A percentile compares a stretch with the other conserved stretches of the same genome.
Conservation (phyloP, 441 rosid genomes). For the Melastoma candidum region DNA sequence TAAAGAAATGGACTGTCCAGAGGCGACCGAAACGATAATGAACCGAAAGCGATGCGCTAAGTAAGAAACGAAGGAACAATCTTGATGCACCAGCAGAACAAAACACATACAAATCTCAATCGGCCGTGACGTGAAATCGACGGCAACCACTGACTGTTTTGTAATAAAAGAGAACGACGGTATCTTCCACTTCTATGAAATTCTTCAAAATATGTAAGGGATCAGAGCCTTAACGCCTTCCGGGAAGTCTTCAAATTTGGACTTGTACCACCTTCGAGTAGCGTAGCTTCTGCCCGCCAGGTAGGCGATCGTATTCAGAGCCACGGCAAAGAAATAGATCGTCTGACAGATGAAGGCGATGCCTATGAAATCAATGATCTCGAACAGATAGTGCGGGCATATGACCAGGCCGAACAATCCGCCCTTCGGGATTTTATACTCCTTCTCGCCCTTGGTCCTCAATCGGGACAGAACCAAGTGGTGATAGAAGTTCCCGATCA, state of each 20-base stretch:
- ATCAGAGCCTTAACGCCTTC: slow-evolving; percentile 36
- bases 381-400: slow-evolving; percentile 77
- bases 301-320: slow-evolving; percentile 31
- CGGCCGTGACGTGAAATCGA: too few species aligned
- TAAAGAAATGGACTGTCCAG: too few species aligned
- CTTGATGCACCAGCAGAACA: too few species aligned
- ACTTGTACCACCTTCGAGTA: slow-evolving; percentile 62
- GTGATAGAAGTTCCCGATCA: slow-evolving; percentile 65
- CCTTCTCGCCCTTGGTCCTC: slow-evolving; percentile 29
- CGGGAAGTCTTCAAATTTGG: slow-evolving; percentile 60
- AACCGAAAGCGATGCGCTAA: too few species aligned
- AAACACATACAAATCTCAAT: too few species aligned
- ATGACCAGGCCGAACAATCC: slow-evolving; percentile 46
- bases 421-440: slow-evolving; percentile 58
- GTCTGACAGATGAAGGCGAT: slow-evolving; percentile 53
- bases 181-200: too few species aligned
- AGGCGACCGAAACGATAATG: too few species aligned
- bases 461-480: slow-evolving; percentile 52
- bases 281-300: slow-evolving; percentile 50
- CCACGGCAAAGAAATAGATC: slow-evolving; percentile 22
- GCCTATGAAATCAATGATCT: slow-evolving; percentile 47
- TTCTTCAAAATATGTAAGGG: slow-evolving; percentile 40
- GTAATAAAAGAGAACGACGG: too few species aligned
- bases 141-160: too few species aligned
- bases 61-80: too few species aligned